phyloP scores from a whole-genome alignment of 108 stramenopile genomes.

The Pseudonitzschia delicatissima region DNA sequence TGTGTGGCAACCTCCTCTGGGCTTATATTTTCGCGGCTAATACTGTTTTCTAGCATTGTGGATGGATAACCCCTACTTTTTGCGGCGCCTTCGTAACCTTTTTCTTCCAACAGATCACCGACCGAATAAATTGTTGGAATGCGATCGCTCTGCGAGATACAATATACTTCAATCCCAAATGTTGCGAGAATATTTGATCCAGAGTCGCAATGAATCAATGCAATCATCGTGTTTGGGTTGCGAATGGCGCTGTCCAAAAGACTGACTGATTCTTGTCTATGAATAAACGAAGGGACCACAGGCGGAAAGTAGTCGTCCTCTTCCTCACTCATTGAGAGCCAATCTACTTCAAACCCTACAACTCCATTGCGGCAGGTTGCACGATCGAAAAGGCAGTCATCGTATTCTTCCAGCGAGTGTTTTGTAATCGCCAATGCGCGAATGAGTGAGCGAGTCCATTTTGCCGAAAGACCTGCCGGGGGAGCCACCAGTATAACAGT shows the following conservation, averaged over 20 bases:
- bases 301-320: slow-evolving; percentile 9
- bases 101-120: background rate
- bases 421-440: slow-evolving; percentile 10
- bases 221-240: slow-evolving; percentile 7
- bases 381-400: slow-evolving; percentile 27
- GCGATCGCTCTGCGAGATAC: slow-evolving; percentile 12
- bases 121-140: slow-evolving; percentile 4
- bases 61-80: background rate
- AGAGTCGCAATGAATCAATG: slow-evolving; percentile 17
- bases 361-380: slow-evolving; percentile 16
- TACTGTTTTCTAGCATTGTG: background rate
- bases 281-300: slow-evolving; percentile 12
- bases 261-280: slow-evolving; percentile 9
- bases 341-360: slow-evolving; percentile 17
- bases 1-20: slow-evolving; percentile 10
- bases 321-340: slow-evolving; percentile 11
- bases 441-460: slow-evolving; percentile 18
- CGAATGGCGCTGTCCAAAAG: slow-evolving; percentile 15
- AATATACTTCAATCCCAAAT: slow-evolving; percentile 16
- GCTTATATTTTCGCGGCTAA: background rate
- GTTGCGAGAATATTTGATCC: background rate
- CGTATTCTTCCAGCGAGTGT: slow-evolving; percentile 16
- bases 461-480: background rate
- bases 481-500: slow-evolving; percentile 14
- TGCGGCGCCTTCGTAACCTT: background rate